A percentile compares a stretch with the other conserved stretches of the same genome.
These are phyloP conservation scores for Echria macrotheca DNA, from an alignment of 495 filamentous ascomycete genomes.

Conservation along the genomic window DNA sequence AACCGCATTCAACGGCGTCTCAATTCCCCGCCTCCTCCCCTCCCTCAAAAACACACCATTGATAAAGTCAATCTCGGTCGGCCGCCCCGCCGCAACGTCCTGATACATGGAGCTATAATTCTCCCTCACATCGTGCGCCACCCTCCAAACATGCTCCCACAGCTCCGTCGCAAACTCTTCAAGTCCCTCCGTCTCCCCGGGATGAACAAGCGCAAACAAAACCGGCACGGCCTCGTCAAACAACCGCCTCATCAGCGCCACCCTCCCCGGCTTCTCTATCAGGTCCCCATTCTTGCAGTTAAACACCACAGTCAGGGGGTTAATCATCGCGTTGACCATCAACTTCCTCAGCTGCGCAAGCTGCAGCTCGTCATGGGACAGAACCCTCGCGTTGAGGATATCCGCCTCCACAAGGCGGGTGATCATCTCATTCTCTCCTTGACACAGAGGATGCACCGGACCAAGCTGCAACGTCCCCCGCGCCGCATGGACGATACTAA, in stretches of 20 bases:
- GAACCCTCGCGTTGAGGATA: slow-evolving; percentile 18
- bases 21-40: slow-evolving; percentile 22
- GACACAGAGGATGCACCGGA: too few relatives aligned
- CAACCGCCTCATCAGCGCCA: slow-evolving; percentile 46
- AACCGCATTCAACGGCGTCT: not conserved
- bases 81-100: slow-evolving; percentile 53
- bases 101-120: slow-evolving; percentile 80
- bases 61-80: slow-evolving; percentile 72
- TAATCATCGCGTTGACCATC: slow-evolving; percentile 72
- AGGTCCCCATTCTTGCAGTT: slow-evolving; percentile 69
- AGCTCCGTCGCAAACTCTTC: slow-evolving; percentile 7
- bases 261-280: slow-evolving; percentile 52
- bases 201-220: slow-evolving; percentile 48
- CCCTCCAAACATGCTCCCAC: slow-evolving; percentile 20
- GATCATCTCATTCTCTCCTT: slow-evolving; percentile 27
- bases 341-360: slow-evolving; percentile 50
- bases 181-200: not conserved
- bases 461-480: too few relatives aligned
- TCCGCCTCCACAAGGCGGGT: not conserved
- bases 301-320: slow-evolving; percentile 72
- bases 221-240: slow-evolving; percentile 61
- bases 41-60: slow-evolving; percentile 70
- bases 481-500: too few relatives aligned
- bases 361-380: slow-evolving; percentile 33
- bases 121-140: slow-evolving; percentile 55